These are phyloP conservation scores for Saccharomycopsis babjevae DNA, from an alignment of 805 yeast genomes.

Conservation along the genomic window DNA sequence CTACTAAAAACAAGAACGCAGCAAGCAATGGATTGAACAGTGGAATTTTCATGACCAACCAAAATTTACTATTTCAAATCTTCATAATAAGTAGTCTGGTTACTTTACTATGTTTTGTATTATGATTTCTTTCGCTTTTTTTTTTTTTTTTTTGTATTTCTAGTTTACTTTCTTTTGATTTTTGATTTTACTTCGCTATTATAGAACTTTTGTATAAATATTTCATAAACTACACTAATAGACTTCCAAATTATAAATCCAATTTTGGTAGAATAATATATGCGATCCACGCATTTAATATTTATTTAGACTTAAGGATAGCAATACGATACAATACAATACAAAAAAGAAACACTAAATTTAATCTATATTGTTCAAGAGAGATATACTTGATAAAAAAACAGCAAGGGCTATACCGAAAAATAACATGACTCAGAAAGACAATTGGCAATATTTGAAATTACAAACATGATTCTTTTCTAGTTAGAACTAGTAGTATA, in stretches of 20 bases:
- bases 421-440: neutral
- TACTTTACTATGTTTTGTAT: neutral
- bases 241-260: neutral
- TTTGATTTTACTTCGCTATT: neutral
- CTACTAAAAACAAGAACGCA: neutral
- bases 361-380: neutral
- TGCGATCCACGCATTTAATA: too few relatives aligned
- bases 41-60: neutral
- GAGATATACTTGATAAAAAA: neutral
- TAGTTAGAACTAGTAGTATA: constrained; percentile 31
- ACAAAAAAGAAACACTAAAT: neutral
- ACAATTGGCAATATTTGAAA: neutral
- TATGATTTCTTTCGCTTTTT: neutral
- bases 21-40: neutral
- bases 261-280: too few relatives aligned
- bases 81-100: neutral
- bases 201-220: neutral
- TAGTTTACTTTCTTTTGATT: neutral
- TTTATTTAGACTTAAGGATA: too few relatives aligned
- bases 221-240: neutral
- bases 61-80: neutral
- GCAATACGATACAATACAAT: neutral
- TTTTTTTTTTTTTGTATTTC: neutral
- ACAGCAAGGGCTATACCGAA: neutral
- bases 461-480: neutral